phyloP scores from a whole-genome alignment of 2,329 filamentous ascomycete genomes.

The Sarocladium brachiariae region DNA sequence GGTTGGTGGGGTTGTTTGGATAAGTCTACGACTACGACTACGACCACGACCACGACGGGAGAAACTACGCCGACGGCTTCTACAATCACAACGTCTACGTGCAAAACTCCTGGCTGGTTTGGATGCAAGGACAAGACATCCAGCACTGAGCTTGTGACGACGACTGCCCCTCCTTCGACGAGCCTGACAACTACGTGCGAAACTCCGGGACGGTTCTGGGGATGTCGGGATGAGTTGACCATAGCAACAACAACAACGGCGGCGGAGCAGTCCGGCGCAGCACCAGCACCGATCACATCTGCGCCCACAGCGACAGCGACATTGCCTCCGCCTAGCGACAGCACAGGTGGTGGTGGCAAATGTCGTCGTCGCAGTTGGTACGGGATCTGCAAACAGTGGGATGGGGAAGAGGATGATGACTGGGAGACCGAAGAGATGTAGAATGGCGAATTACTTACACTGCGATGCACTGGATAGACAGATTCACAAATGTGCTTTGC shows the following conservation, averaged over 20 bases:
- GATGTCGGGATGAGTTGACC: slow-evolving; percentile 59
- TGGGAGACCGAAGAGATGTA: slow-evolving; percentile 13
- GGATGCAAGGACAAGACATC: slow-evolving; percentile 40
- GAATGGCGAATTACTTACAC: not conserved
- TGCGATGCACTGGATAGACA: not conserved
- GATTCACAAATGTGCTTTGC: not conserved
- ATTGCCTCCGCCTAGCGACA: slow-evolving; percentile 13
- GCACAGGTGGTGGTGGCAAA: not conserved
- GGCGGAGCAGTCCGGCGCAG: not conserved
- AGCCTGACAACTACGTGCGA: slow-evolving; percentile 24
- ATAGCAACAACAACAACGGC: slow-evolving; percentile 17
- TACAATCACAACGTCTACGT: slow-evolving; percentile 37
- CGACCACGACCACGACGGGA: slow-evolving; percentile 31
- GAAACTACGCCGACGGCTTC: slow-evolving; percentile 31
- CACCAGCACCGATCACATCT: slow-evolving; percentile 10
- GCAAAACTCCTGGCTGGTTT: slow-evolving; percentile 50
- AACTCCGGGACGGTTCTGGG: slow-evolving; percentile 36
- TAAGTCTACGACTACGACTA: slow-evolving; percentile 41
- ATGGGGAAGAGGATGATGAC: slow-evolving; percentile 32
- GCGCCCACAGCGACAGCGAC: slow-evolving; percentile 24
- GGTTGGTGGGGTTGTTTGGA: slow-evolving; percentile 84
- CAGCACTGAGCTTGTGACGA: slow-evolving; percentile 19
- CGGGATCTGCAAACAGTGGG: slow-evolving; percentile 12
- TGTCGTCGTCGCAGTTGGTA: slow-evolving; percentile 12
- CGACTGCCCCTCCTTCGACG: slow-evolving; percentile 16